phyloP scores from a whole-genome alignment of 164 flowering plant genomes.

The Aristolochia californica region DNA sequence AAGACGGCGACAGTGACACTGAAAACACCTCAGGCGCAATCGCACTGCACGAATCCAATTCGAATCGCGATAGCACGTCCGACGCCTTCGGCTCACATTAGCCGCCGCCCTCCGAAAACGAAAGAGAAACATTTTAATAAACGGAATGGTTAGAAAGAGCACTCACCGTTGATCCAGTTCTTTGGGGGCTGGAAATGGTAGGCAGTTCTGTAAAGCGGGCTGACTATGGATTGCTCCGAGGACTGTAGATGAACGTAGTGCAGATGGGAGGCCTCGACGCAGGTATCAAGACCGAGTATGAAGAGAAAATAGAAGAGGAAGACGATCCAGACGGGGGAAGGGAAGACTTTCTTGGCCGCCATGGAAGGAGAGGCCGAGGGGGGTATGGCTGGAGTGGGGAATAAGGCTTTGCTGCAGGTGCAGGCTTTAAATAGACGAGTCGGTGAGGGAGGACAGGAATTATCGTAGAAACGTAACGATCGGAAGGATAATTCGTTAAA shows the following conservation, averaged over 20 bases:
- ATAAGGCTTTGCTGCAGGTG: too few species aligned
- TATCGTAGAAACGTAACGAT: too few species aligned
- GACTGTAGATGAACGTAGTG: constrained; percentile 5
- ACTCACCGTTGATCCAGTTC: constrained; percentile 27
- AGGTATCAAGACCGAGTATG: neutral
- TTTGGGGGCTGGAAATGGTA: constrained; percentile 25
- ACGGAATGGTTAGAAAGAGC: neutral
- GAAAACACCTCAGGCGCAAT: too few species aligned
- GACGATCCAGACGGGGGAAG: neutral
- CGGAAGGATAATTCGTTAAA: too few species aligned
- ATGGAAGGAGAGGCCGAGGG: too few species aligned
- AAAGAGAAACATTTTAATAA: neutral
- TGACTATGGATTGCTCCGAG: neutral
- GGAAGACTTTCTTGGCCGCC: neutral
- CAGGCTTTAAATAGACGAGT: too few species aligned
- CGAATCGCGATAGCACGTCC: too few species aligned
- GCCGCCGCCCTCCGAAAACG: neutral
- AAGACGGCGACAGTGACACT: too few species aligned
- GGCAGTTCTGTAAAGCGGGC: constrained; percentile 10
- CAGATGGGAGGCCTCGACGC: constrained; percentile 17
- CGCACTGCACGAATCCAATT: too few species aligned
- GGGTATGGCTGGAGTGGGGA: too few species aligned
- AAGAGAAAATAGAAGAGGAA: neutral
- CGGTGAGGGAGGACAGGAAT: too few species aligned
- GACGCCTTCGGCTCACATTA: neutral